A percentile compares a stretch with the other conserved stretches of the same genome.
phyloP scores from a whole-genome alignment of 257 asterid species.

The Solanum ahanhuiri region DNA sequence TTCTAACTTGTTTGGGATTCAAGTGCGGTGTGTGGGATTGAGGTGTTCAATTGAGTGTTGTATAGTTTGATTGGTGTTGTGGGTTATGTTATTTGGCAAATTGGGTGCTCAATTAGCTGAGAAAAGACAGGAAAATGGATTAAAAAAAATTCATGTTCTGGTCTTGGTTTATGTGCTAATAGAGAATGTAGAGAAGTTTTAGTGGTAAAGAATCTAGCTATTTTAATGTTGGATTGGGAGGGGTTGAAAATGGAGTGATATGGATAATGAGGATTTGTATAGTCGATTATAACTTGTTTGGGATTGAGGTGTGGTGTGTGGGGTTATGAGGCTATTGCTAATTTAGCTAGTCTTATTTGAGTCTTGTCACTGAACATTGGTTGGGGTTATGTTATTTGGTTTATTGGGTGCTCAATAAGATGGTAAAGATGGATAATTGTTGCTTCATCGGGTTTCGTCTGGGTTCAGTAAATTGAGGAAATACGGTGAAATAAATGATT shows the following conservation, averaged over 20 bases:
- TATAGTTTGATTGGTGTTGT: background rate
- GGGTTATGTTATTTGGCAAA: background rate
- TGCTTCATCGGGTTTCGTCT: background rate
- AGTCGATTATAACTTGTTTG: background rate
- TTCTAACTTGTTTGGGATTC: background rate
- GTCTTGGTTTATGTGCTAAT: background rate
- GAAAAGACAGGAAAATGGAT: background rate
- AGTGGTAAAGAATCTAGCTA: background rate
- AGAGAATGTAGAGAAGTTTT: background rate
- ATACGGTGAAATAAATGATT: background rate
- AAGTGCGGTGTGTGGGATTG: background rate
- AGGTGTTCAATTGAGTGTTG: background rate
- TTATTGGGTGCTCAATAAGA: background rate
- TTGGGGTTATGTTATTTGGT: background rate
- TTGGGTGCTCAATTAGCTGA: background rate
- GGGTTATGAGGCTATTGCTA: background rate
- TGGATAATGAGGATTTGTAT: background rate
- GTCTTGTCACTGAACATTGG: background rate
- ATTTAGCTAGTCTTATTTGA: background rate
- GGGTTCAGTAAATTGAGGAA: background rate
- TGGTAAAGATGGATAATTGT: background rate
- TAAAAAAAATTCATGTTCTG: background rate
- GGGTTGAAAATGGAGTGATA: background rate
- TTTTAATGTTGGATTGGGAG: background rate
- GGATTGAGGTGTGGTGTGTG: background rate